phyloP scores from a whole-genome alignment of 192 early-diverging fungal genomes.

The Obelidium mucronatum region DNA sequence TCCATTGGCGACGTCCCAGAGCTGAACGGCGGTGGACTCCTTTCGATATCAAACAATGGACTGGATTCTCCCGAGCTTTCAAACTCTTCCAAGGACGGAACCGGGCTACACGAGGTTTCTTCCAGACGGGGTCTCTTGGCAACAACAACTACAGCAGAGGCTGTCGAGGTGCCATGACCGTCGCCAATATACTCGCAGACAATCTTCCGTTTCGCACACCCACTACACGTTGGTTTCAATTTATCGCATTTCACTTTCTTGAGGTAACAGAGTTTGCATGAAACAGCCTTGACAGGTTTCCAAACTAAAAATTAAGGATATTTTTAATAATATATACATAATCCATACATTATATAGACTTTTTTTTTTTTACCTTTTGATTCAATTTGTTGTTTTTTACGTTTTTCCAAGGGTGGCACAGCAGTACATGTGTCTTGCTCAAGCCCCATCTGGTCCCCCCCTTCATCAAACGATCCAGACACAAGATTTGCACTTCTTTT shows the following conservation, averaged over 20 bases:
- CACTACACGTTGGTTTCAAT: neutral
- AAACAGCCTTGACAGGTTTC: neutral
- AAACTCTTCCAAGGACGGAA: neutral
- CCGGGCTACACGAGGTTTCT: neutral
- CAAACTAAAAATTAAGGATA: no score
- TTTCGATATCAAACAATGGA: neutral
- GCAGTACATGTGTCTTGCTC: no score
- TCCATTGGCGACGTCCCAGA: slow-evolving; percentile 75
- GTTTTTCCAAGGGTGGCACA: no score
- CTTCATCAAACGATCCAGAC: no score
- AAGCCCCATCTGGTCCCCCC: no score
- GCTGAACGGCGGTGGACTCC: neutral
- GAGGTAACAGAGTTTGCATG: slow-evolving; percentile 16
- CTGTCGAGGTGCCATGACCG: neutral
- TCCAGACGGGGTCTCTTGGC: neutral
- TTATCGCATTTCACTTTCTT: slow-evolving; percentile 17
- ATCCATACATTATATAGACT: no score
- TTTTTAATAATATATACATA: no score
- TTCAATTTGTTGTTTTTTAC: no score
- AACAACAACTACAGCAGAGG: neutral
- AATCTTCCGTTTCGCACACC: neutral
- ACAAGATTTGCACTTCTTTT: no score
- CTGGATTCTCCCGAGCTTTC: neutral
- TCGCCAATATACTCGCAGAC: neutral
- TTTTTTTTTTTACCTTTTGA: no score